phyloP scores from a whole-genome alignment of 768 basidiomycete species.

The Inosperma sp. region DNA sequence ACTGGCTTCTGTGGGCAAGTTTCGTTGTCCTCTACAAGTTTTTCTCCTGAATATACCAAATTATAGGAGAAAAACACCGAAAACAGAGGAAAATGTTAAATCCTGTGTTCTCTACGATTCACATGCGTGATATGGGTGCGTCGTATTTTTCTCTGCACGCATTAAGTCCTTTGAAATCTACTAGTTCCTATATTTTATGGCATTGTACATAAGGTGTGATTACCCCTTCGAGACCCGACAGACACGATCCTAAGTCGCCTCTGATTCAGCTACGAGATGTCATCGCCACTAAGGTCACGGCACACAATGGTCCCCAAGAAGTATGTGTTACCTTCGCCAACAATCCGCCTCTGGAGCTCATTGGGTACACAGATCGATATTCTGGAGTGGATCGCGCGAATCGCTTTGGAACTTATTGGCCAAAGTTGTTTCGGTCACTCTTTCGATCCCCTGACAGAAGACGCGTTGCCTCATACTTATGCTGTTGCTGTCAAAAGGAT shows the following conservation, averaged over 20 bases:
- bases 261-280: slow-evolving; percentile 24
- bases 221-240: not conserved
- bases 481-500: slow-evolving; percentile 28
- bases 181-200: slow-evolving; percentile 36
- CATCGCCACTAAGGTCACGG: slow-evolving; percentile 17
- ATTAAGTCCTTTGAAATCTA: slow-evolving; percentile 5
- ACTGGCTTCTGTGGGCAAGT: slow-evolving; percentile 21
- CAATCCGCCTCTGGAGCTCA: not conserved
- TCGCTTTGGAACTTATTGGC: slow-evolving; percentile 46
- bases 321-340: slow-evolving; percentile 7
- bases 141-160: not conserved
- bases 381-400: slow-evolving; percentile 34
- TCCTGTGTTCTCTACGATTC: slow-evolving; percentile 34
- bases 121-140: slow-evolving; percentile 36
- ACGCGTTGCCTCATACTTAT: slow-evolving; percentile 28
- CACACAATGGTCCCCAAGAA: slow-evolving; percentile 25
- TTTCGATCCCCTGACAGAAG: slow-evolving; percentile 37
- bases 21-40: not conserved
- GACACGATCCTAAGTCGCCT: not conserved
- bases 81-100: slow-evolving; percentile 39
- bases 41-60: not conserved
- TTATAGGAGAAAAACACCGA: slow-evolving; percentile 38
- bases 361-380: slow-evolving; percentile 26
- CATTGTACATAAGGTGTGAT: slow-evolving; percentile 29
- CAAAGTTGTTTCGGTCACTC: slow-evolving; percentile 44